phyloP scores from a whole-genome alignment of 192 early-diverging fungal species.

The Gonapodya prolifera region DNA sequence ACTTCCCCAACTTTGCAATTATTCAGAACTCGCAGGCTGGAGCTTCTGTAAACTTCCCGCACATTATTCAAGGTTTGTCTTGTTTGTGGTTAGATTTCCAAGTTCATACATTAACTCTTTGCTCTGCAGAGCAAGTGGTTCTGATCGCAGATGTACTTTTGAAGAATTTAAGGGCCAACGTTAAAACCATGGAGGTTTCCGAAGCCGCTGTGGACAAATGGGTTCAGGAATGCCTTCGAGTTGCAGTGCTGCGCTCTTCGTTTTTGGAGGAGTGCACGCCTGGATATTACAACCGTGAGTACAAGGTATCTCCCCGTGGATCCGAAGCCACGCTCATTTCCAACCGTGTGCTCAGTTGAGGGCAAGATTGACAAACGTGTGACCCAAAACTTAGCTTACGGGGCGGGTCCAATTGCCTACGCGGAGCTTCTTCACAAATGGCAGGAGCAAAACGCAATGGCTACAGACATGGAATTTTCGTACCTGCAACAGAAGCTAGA shows the following conservation, averaged over 20 bases:
- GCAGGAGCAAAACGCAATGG: not conserved
- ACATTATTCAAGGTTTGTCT: not conserved
- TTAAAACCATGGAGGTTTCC: not conserved
- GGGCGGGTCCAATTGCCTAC: not conserved
- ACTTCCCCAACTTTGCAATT: not conserved
- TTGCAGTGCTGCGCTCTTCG: not conserved
- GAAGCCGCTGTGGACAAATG: not conserved
- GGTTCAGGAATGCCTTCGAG: not conserved
- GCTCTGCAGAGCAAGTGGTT: not conserved
- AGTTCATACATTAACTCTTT: no score
- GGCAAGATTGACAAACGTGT: not conserved
- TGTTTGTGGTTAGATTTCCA: not conserved
- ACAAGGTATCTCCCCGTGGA: not conserved
- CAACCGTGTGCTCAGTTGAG: not conserved
- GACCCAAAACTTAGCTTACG: not conserved
- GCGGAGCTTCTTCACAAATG: not conserved
- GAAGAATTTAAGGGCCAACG: not conserved
- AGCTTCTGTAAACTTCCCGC: not conserved
- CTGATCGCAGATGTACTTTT: not conserved
- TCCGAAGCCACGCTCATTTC: not conserved
- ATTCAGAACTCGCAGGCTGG: not conserved
- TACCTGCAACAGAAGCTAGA: not conserved
- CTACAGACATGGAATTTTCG: not conserved
- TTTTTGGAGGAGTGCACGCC: constrained; percentile 2
- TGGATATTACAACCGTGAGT: not conserved